Conservation (phyloP, 2,329 filamentous ascomycete genomes). For the Arthrinium phaeospermum region DNA sequence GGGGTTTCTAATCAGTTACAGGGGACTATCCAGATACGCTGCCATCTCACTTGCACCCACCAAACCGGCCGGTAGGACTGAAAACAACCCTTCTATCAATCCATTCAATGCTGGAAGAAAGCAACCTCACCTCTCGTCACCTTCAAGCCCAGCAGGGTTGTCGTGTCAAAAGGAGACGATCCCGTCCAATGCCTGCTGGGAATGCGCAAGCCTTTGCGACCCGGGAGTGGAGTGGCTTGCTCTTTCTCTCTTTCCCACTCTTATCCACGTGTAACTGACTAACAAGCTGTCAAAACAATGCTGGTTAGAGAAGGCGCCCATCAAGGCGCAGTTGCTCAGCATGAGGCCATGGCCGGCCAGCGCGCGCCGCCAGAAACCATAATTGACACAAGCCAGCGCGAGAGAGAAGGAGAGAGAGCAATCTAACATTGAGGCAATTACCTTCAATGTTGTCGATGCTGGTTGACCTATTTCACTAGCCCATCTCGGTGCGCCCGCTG, state of each 20-base stretch:
- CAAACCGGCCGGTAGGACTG: too few species aligned
- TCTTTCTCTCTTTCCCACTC: background rate
- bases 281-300: constrained; percentile 9
- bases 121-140: background rate
- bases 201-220: background rate
- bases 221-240: background rate
- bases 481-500: too few species aligned
- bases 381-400: background rate
- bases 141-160: too few species aligned
- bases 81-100: too few species aligned
- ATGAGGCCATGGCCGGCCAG: background rate
- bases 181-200: background rate
- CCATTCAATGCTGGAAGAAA: too few species aligned
- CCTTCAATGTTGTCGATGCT: background rate
- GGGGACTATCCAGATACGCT: too few species aligned
- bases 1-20: too few species aligned
- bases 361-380: background rate
- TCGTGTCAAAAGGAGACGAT: background rate
- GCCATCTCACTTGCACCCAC: too few species aligned
- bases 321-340: background rate
- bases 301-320: background rate
- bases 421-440: background rate
- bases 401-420: background rate
- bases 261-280: constrained; percentile 4
- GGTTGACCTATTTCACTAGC: background rate